phyloP scores from a whole-genome alignment of 1,139 yeast species.

The Lodderomyces oxycetoniae region DNA sequence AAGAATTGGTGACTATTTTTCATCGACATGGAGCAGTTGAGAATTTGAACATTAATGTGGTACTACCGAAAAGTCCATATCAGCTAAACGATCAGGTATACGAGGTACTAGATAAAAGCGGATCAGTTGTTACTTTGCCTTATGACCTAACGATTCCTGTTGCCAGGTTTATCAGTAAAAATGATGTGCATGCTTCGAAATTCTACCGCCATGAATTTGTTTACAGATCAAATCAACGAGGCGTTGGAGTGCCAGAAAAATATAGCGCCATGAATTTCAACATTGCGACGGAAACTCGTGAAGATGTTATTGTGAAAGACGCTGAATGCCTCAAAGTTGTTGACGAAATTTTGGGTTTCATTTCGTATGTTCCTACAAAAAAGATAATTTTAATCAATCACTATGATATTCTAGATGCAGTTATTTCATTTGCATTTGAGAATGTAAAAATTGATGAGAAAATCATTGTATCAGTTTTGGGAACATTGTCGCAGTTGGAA shows the following conservation, averaged over 20 bases:
- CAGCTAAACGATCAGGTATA: conserved; percentile 64
- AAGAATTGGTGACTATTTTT: conserved; percentile 57
- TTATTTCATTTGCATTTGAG: conserved; percentile 63
- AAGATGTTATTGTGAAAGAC: conserved; percentile 50
- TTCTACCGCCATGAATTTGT: conserved; percentile 76
- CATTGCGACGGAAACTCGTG: conserved; percentile 50
- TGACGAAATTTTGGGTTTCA: conserved; percentile 61
- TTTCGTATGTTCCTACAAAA: conserved; percentile 57
- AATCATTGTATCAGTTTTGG: conserved; percentile 63
- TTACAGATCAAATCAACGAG: conserved; percentile 56
- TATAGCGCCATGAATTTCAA: conserved; percentile 86
- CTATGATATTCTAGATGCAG: conserved; percentile 67
- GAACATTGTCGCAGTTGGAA: conserved; percentile 71
- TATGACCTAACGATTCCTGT: conserved; percentile 85
- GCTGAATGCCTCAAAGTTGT: conserved; percentile 84
- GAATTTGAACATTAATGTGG: conserved; percentile 44
- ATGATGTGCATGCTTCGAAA: conserved; percentile 52
- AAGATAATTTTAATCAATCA: conserved; percentile 71
- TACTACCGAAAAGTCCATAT: conserved; percentile 78
- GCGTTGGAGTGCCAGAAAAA: conserved; percentile 63
- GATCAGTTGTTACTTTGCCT: conserved; percentile 81
- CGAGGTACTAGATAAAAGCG: conserved; percentile 79
- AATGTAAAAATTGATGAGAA: conserved; percentile 62
- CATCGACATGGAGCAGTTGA: conserved; percentile 84
- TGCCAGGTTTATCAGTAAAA: conserved; percentile 75